phyloP scores from a whole-genome alignment of 2,329 filamentous ascomycete genomes.

The Ascochyta fabae region DNA sequence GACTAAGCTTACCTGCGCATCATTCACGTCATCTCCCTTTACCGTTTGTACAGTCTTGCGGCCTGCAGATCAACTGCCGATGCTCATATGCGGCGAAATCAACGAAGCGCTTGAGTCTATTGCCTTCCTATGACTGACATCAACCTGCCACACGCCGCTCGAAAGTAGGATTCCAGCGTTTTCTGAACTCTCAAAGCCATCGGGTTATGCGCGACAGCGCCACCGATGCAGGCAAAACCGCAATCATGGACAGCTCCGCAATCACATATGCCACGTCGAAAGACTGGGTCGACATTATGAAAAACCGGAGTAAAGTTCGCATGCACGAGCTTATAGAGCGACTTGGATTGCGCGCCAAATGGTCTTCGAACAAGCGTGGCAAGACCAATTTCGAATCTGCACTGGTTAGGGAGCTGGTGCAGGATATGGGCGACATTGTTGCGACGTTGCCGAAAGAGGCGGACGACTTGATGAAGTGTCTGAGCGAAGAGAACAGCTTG shows the following conservation, averaged over 20 bases:
- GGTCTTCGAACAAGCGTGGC: constrained; percentile 48
- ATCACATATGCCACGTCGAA: constrained; percentile 42
- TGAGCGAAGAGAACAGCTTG: constrained; percentile 40
- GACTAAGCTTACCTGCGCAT: neutral
- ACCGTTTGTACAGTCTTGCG: neutral
- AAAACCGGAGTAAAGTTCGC: constrained; percentile 43
- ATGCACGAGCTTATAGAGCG: constrained; percentile 49
- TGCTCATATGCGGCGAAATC: constrained; percentile 1
- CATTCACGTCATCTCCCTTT: neutral
- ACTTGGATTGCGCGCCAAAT: constrained; percentile 44
- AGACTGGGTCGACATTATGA: constrained; percentile 49
- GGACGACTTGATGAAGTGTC: constrained; percentile 38
- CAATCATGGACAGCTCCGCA: constrained; percentile 32
- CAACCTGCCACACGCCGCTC: neutral
- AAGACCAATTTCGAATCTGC: constrained; percentile 48
- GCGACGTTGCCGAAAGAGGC: constrained; percentile 43
- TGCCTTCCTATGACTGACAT: constrained; percentile 3
- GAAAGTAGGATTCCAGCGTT: neutral
- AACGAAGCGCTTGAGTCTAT: constrained; percentile 1
- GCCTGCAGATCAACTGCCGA: constrained; percentile 3
- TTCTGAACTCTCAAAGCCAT: neutral
- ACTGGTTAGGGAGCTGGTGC: constrained; percentile 43
- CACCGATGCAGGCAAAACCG: constrained; percentile 17
- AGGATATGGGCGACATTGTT: constrained; percentile 43
- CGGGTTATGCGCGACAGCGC: neutral